Base-by-base conservation (phyloP, 345 rosid species). In the Hibiscus tridactylites region DNA sequence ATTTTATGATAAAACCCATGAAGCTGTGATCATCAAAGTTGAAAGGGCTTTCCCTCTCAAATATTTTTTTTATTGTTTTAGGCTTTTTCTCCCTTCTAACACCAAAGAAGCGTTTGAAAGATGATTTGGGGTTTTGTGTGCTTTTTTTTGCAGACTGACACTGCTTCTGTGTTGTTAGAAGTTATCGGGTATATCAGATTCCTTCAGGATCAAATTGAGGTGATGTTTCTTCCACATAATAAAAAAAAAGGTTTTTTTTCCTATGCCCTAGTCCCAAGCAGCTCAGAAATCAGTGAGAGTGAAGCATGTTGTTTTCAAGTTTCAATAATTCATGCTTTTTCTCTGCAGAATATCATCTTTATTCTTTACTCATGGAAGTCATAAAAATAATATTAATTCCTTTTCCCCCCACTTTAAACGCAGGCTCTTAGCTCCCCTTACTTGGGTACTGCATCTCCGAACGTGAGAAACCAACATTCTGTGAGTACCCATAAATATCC, bases 141-240 rank as follows among this genome's bases (percentile, higher is more conserved):
- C 39, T 46, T 75, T 80, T 85, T 85, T 58, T 85, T 81, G 83
- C 89, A 85, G 89, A 85, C 89, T 80, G 89, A 85, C 87, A 85
- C 89, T 35, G 89, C 87, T 68, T 85, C 89, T 71, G 89, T 85
- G 76, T 73, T 85, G 85, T 78, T 83, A 81, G 89, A 85, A 83
- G 85, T 87, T 67, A 81, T 83, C 72, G 89, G 89, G 74, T 85
- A 85, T 67, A 85, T 85, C 79, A 85, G 87, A 85, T 85, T 85
- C 87, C 89, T 85, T 75, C 85, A 85, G 68, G 75, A 84, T 82
- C 89, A 85, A 83, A 85, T 85, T 81, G 84, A 85, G 89, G 89
- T 85, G 74, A 79, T 75, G 33, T 26, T 72, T 72, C 67, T 79
- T 77, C 60, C 70, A 67, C 16, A 24, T 57, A 72, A 70, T 74